Base-by-base conservation (phyloP, 495 filamentous ascomycete genomes). In the Aspergillus sclerotioniger region DNA sequence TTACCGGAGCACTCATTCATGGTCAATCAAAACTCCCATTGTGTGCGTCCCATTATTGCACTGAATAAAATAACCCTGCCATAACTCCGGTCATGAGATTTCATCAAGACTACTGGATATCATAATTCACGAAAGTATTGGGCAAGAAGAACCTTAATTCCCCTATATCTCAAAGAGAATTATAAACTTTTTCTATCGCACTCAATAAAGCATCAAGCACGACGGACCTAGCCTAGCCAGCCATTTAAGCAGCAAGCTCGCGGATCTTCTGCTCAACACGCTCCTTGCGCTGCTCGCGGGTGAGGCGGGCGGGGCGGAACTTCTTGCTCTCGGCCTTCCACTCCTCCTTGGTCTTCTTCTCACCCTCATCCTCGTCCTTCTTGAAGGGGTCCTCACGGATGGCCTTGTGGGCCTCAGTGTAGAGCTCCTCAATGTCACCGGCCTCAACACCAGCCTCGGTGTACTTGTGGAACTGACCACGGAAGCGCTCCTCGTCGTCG, bases 401-500 rank as follows among this genome's bases (percentile, higher is more conserved):
- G 72, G 88, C 87, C 77, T 89, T 87, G 86, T 99, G 95, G 57
- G 92, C 93, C 74, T 97, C 90, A 50, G 79, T 68, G 84, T 98
- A 99, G 71, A 98, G 76, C 65, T 99, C 95, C 90, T 99, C 94
- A 48, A 99, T 83, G 62, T 91, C 91, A 72, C 96, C 95, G 55
- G 94, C 93, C 80, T 98, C 94, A 60, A 98, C 77, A 63, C 93
- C 95, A 69, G 96, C 89, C 71, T 98, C 94, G 63, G 96, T 87
- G 84, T 99, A 99, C 78, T 92, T 86, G 75, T 85, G 77, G 88
- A 99, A 98, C 83, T 98, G 94, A 67, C 84, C 86, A 84, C 92
- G 93, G 88, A 90, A 99, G 75, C 94, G 92, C 84, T 99, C 94
- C 88, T 99, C 94, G 75, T 99, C 94, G 75, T 99, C 94, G 74